Evolutionary conservation across 139 green algal species (phyloP), one percentile per base, ranked within the genome.

Genomic region (Volvox africanus): DNA sequence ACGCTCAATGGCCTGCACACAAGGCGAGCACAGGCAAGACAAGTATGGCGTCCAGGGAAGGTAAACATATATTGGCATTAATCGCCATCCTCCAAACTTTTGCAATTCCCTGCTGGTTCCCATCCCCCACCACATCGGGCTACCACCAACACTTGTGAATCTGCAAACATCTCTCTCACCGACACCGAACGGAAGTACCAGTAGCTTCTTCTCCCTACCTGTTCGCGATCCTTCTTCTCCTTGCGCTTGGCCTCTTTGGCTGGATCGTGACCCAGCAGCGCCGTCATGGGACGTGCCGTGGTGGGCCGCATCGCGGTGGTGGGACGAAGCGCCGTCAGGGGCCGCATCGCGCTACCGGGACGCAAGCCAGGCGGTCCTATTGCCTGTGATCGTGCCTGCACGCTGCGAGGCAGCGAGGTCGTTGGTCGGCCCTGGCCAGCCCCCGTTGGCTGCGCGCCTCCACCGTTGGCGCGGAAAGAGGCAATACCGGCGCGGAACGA

Each of bases 221-320:
- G 6, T 75, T 91, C 87, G 87, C 87, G 87, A n/a, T 91, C 76
- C 76, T 86, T 86, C 87, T 91, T 91, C 50, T 91, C 87, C 76
- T 44, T 79, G 32, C 76, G 76, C 86, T 83, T 83, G 12, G 71
- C 73, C 73, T 83, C 86, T 44, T 76, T 83, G 19, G 20, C 50
- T 2, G 69, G 86, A 44, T 90, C 73, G 17, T 33, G 0, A 2
- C 32, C 85, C 67, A 50, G 44, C 71, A 90, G n/a, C 33, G 87
- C 75, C 14, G 87, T 91, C 50, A 71, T 86, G 33, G 76, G 87
- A 6, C 87, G 87, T 30, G 36, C 67, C 37, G 73, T 76, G 1
- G 32, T 77, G 30, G 73, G 55, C 55, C 86, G 73, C 71, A 90
- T 44, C 33, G 87, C 76, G 3, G 87, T 86, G 33, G 75, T 91